Evolutionary conservation across 2,329 filamentous ascomycete genomes (phyloP), one percentile per base, ranked within the genome.

Genomic region (Pseudocercospora ulei): DNA sequence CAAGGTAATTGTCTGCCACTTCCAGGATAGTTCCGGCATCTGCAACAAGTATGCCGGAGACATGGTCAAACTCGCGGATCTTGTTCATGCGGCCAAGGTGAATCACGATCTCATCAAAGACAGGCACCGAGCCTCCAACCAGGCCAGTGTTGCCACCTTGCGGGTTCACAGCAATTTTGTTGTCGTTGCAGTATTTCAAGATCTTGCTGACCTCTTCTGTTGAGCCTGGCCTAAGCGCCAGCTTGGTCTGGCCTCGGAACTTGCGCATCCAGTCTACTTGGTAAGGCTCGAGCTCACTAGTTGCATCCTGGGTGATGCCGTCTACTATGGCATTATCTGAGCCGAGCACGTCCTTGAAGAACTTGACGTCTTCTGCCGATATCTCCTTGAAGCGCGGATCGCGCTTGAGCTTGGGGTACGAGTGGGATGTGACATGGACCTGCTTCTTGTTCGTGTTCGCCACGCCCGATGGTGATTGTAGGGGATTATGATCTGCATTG

Each of bases 241-340:
- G 68, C 56, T 79, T 77, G 45, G 83, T 78, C 63, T 95, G 86
- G 18, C 90, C 92, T 45, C 83, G 79, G 68, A 94, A 98, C 66
- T 98, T 98, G 64, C 83, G 80, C 87, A 98, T 95, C 90, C 92
- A 98, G 66, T 98, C 90, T 59, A 79, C 77, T 64, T 98, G 98
- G 72, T 86, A 98, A 5, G 82, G 75, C 59, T 90, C 84, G 49
- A 96, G 72, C 58, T 96, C 90, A 54, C 83, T 82, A 2, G 71
- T 66, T 8, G 77, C 77, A 62, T 87, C 76, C 51, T 75, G 64
- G 3, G 77, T 83, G 38, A 94, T 72, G 35, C 84, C 84, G 59
- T 95, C 87, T 45, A 96, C 75, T 35, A 95, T 71, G 1, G 85
- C 86, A 22, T 81, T 82, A 22, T 80, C 76, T 33, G 74, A 72